Evolutionary conservation across 129 eudicot species (phyloP), one percentile per base, ranked within the genome.

Genomic region (Erigeron canadensis): DNA sequence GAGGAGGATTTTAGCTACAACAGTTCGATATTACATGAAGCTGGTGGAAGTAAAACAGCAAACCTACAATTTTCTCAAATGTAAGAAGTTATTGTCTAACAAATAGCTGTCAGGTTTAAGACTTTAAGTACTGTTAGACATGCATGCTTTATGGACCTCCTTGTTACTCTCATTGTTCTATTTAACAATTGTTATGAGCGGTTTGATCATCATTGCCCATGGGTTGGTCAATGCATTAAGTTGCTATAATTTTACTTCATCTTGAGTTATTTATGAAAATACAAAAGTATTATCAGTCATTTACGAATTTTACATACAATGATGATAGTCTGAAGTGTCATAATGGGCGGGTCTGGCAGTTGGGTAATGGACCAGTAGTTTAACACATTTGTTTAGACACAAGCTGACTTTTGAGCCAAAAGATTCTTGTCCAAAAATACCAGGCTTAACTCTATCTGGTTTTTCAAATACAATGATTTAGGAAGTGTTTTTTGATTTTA

Each of bases 221-320:
- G 98, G 98, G 98, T 92, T 45, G 98, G 98, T 42, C 98, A 92
- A 69, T 92, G 98, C 81, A 89, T 89, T 34, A 96, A 96, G 65
- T 13, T 86, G 96, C 96, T 92, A 89, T 40, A 63, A 3, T 41
- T 67, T 65, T 43, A 11, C 1, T 72, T 28, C 50, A 42, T 1
- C 10, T 5, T 10, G 47, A 5, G 61, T 54, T 13, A 69, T 2
- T 69, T 54, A 17, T 5, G 19, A 67, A 19, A 10, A 46, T 22
- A 46, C 37, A 11, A 41, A 28, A 41, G 70, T 28, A 21, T 15
- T 46, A 34, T 44, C 15, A 39, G 12, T 21, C 37, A 1, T 56
- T 5, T 28, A 71, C 18, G 46, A 7, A 56, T 17, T 67, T 16
- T 18, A 17, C 17, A 11, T 47, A 45, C 40, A 2, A 18, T 13